Percentiles rank a stretch among this genome's conserved stretches.
Conservation (phyloP, 2,329 filamentous ascomycete species). For the Colletotrichum navitas region DNA sequence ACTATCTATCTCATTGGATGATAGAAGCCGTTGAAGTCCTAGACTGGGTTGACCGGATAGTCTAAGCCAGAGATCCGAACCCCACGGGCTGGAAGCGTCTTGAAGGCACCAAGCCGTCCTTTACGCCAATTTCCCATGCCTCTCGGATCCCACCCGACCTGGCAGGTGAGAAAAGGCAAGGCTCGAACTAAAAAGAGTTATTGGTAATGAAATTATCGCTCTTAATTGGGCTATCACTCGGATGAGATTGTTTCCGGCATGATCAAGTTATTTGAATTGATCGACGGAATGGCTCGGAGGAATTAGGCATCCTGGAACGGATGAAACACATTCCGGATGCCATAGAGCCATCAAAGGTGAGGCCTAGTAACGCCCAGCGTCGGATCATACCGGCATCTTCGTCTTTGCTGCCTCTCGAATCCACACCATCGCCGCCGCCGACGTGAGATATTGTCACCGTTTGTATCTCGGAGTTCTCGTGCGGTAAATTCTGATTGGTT, state of each 20-base stretch:
- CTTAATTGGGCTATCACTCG: not conserved
- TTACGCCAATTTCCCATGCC: slow-evolving; percentile 19
- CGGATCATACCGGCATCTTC: not conserved
- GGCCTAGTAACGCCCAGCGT: not conserved
- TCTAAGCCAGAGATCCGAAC: slow-evolving; percentile 17
- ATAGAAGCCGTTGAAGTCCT: slow-evolving; percentile 9
- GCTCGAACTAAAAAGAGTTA: not conserved
- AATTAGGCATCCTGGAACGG: not conserved
- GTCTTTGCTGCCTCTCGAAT: not conserved
- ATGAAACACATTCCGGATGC: not conserved
- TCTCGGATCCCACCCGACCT: not conserved
- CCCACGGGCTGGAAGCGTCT: slow-evolving; percentile 1
- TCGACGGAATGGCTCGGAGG: not conserved
- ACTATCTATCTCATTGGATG: slow-evolving; percentile 13
- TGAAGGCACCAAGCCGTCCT: not conserved
- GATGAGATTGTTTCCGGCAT: not conserved
- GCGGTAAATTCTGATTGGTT: not conserved
- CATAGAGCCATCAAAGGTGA: not conserved
- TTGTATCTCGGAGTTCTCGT: too few species aligned
- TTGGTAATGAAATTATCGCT: not conserved
- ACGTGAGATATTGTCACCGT: too few species aligned
- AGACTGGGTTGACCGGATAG: slow-evolving; percentile 10
- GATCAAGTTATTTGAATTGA: not conserved
- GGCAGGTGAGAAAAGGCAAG: not conserved
- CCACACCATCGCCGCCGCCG: not conserved